Base-by-base conservation (phyloP, 768 basidiomycete genomes). In the Butyriboletus loyo region DNA sequence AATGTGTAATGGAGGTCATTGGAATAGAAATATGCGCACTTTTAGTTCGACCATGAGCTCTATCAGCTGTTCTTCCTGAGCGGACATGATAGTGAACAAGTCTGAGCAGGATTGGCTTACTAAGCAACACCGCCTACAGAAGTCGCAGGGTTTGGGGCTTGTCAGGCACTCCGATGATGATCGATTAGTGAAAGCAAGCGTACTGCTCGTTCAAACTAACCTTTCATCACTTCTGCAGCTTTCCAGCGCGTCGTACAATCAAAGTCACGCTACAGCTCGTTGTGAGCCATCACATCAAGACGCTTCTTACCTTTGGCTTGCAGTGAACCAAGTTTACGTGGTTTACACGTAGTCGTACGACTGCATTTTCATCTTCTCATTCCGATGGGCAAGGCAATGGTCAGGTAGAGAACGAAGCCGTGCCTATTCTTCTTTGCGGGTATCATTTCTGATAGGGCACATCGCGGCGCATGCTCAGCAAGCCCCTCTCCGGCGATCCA, bases 21-120 rank as follows among this genome's bases (percentile, higher is more conserved):
- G 10, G 8, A 17, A 17, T 21, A 13, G n/a, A 24, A 2, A 24
- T 13, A 54, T 6, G 47, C 58, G 32, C 5, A 73, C 87, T 73
- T 87, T 88, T 52, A 90, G 77, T 24, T 85, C 85, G n/a, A 89
- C 66, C 21, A 90, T 73, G n/a, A 90, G 75, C 61, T 89, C 87
- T 9, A 89, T 72, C 7, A 89, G 75, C 47, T 88, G 85, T 53
- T 87, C 86, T 57, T 85, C 78, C 55, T 78, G 77, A 49, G 72
- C 71, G 5, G 84, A 75, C 84, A 85, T 85, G 41, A 49, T 47
- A 38, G 39, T 21, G 32, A 4, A 37, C n/a, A 24, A n/a, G 9
- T 17, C 1, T 0, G 17, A 13, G 17, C 8, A 15, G 15, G 13
- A 2, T 11, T 38, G 34, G 61, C 52, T 63, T 40, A 60, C 49